Evolutionary conservation across 2,329 filamentous ascomycete species (phyloP).

Genomic region (Cercospora zeae-maydis): DNA sequence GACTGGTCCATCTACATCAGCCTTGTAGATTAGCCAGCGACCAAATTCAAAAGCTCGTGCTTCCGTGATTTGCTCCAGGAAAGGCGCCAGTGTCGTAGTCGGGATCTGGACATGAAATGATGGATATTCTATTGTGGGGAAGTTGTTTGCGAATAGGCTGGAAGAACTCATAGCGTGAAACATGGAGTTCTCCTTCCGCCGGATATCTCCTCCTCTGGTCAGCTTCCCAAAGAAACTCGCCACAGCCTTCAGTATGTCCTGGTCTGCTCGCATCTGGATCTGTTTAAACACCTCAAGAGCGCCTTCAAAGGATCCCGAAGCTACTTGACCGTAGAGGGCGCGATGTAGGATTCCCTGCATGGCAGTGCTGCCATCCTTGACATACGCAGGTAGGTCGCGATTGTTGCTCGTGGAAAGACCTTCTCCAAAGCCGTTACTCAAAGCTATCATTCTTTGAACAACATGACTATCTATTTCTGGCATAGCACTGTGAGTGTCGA

Average conservation of each 20-base stretch:
- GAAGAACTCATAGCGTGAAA: conserved; percentile 27
- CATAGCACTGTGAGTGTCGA: conserved; percentile 49
- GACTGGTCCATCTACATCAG: conserved; percentile 54
- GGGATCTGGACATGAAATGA: conserved; percentile 48
- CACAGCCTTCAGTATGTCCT: conserved; percentile 43
- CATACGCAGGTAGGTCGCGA: conserved; percentile 37
- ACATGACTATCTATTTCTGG: conserved; percentile 45
- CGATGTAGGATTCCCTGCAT: conserved; percentile 44
- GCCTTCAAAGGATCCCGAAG: conserved; percentile 38
- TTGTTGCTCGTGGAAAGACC: conserved; percentile 40
- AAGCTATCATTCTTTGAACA: conserved; percentile 37
- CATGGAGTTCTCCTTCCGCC: conserved; percentile 12
- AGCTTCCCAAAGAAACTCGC: conserved; percentile 40
- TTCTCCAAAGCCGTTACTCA: conserved; percentile 42
- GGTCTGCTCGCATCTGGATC: conserved; percentile 43
- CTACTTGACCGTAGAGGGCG: conserved; percentile 41
- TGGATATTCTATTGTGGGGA: conserved; percentile 43
- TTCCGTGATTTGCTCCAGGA: conserved; percentile 51
- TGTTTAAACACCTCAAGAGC: conserved; percentile 39
- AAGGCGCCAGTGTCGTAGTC: conserved; percentile 45
- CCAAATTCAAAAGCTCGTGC: conserved; percentile 49
- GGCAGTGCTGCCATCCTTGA: conserved; percentile 45
- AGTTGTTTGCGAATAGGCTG: conserved; percentile 31
- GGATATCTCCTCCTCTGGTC: neutral
- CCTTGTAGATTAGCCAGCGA: conserved; percentile 51